Percentiles rank a stretch among this genome's conserved stretches.
Evolutionary conservation across 352 stramenopile genomes (phyloP).

Genomic region (Phytopythium sindhum): DNA sequence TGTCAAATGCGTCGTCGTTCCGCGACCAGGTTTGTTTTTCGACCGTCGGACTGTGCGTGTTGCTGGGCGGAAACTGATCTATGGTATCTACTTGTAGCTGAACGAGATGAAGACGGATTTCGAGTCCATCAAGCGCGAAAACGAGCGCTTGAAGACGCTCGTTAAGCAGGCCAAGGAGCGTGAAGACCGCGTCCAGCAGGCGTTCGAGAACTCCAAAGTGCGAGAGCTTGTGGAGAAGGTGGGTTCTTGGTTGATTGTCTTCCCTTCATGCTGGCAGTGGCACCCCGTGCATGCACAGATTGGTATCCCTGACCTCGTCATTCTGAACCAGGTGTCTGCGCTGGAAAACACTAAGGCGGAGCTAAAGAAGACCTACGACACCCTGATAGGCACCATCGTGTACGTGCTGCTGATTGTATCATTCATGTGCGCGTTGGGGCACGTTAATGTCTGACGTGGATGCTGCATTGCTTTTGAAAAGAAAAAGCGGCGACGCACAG

Average conservation of each 20-base stretch:
- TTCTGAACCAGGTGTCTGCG: conserved; percentile 18
- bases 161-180: conserved; percentile 36
- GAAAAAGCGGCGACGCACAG: conserved; percentile 32
- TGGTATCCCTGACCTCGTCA: not conserved
- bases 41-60: not conserved
- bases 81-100: conserved; percentile 28
- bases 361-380: conserved; percentile 28
- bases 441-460: not conserved
- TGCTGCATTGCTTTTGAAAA: conserved; percentile 10
- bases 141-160: conserved; percentile 43
- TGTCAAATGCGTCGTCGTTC: conserved; percentile 51
- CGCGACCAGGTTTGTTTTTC: conserved; percentile 60
- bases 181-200: conserved; percentile 22
- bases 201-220: conserved; percentile 30
- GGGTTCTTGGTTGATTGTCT: not conserved
- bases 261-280: not conserved
- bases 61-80: not conserved
- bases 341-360: conserved; percentile 40
- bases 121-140: conserved; percentile 43
- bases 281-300: too few species aligned
- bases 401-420: conserved; percentile 13
- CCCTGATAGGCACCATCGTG: conserved; percentile 31
- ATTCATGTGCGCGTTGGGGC: not conserved
- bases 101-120: conserved; percentile 53
- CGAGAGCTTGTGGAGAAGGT: conserved; percentile 40